phyloP scores from a whole-genome alignment of 2,329 filamentous ascomycete species.

The Microdochium nivale region DNA sequence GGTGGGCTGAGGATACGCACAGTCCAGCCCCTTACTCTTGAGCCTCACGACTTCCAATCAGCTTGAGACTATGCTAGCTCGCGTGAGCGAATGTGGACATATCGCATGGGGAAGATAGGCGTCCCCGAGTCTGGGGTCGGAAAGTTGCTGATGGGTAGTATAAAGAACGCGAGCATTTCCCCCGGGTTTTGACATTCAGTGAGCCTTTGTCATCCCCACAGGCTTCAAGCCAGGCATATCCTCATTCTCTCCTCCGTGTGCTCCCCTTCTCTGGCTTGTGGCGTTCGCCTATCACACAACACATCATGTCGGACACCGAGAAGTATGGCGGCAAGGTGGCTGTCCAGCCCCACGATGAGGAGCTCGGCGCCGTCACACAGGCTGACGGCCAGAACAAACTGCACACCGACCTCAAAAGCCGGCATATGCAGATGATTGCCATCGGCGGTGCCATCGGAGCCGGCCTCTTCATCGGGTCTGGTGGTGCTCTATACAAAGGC shows the following conservation, averaged over 20 bases:
- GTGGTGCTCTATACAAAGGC: slow-evolving; percentile 48
- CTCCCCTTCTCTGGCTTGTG: background rate
- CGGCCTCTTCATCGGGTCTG: slow-evolving; percentile 65
- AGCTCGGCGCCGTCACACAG: slow-evolving; percentile 25
- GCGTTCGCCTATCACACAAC: background rate
- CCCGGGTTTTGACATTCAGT: background rate
- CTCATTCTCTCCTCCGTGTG: background rate
- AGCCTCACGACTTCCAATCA: background rate
- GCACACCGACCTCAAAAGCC: slow-evolving; percentile 24
- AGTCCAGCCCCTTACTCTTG: background rate
- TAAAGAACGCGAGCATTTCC: background rate
- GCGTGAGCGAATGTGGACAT: background rate
- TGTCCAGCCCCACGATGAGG: slow-evolving; percentile 20
- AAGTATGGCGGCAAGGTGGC: slow-evolving; percentile 13
- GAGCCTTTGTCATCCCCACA: background rate
- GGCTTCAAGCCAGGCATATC: background rate
- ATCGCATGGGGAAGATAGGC: background rate
- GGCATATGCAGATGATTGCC: slow-evolving; percentile 39
- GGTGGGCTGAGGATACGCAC: background rate
- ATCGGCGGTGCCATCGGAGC: slow-evolving; percentile 37
- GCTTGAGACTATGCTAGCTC: background rate
- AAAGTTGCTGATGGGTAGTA: background rate
- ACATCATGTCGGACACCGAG: slow-evolving; percentile 16
- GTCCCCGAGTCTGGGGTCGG: background rate
- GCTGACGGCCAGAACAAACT: slow-evolving; percentile 14